Base-by-base conservation (phyloP, 1,139 yeast species). In the Suhomyces atakaporum region DNA sequence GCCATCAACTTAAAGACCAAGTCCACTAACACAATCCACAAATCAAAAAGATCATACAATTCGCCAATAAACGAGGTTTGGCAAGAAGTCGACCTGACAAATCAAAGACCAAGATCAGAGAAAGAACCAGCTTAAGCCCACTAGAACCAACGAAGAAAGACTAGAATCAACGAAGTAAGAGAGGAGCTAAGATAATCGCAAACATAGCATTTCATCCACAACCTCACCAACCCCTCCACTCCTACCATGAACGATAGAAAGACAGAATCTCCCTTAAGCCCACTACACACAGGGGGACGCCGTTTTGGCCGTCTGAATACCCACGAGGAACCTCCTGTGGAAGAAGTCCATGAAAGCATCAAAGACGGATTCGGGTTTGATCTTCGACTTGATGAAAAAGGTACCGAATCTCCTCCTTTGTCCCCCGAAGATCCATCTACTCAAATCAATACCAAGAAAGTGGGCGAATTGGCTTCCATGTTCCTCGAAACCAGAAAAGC, bases 401-500 rank as follows among this genome's bases (percentile, higher is more conserved):
- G 12, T 7, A 10, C 16, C 15, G 14, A 24, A 11, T 26, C 29
- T 11, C 26, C 29, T n/a, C 25, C 20, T 3, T 11, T 7, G 4
- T 15, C 26, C 5, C 35, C 25, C 7, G 29, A n/a, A 5, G 29
- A 31, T 7, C 20, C 35, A n/a, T 27, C 25, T 9, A 16, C 35
- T 9, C 25, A 25, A 8, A 51, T 46, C 12, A 54, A 59, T 15
- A 26, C 58, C 16, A 66, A 60, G 38, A 73, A 67, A 36, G 73
- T 71, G 1, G 65, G 67, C 1, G 75, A 73, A 36, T 45, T 76
- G 16, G 63, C 78, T 0, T 51, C 66, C 7, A 53, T 73, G 11
- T 58, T 73, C 26, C 43, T 75, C 8, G 77, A 74, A 40, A 62
- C 75, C 25, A 53, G 77, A 29, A 63, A 60, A 39, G 55, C 66